These are phyloP conservation scores for Selaginella tamariscina DNA, from an alignment of 75 land plant genomes.

Conservation along the genomic window DNA sequence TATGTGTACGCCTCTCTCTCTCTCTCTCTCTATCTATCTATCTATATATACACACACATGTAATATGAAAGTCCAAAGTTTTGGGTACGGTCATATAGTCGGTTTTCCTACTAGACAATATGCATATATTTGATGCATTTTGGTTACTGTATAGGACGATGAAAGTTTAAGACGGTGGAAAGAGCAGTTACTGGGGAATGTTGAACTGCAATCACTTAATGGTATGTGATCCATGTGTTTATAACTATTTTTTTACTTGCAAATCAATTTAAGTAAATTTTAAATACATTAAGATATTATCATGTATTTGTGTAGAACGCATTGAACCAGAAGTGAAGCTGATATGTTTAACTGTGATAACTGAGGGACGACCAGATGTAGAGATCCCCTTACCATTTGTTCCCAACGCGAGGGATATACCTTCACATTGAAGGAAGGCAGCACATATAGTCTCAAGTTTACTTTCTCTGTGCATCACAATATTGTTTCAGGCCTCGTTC, in stretches of 20 bases:
- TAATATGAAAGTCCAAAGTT: too few relatives aligned
- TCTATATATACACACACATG: too few relatives aligned
- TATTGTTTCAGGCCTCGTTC: slow-evolving; percentile 76
- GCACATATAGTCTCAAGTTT: slow-evolving; percentile 54
- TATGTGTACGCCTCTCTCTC: too few relatives aligned
- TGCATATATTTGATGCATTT: too few relatives aligned
- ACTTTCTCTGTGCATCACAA: slow-evolving; percentile 59
- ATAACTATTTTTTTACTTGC: neutral
- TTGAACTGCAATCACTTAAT: slow-evolving; percentile 30
- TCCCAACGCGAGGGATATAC: slow-evolving; percentile 35
- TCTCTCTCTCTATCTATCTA: too few relatives aligned
- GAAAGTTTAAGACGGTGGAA: slow-evolving; percentile 68
- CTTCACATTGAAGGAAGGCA: slow-evolving; percentile 78
- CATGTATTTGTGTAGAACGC: slow-evolving; percentile 24
- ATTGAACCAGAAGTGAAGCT: slow-evolving; percentile 76
- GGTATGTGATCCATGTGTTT: neutral
- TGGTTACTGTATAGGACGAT: slow-evolving; percentile 57
- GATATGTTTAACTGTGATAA: slow-evolving; percentile 39
- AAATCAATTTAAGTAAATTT: too few relatives aligned
- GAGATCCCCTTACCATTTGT: slow-evolving; percentile 45
- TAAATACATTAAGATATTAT: too few relatives aligned
- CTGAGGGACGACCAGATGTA: slow-evolving; percentile 48
- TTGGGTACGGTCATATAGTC: too few relatives aligned
- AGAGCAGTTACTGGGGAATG: slow-evolving; percentile 44
- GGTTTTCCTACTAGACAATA: too few relatives aligned